Conservation (phyloP, 495 filamentous ascomycete genomes). For the Aspergillus taichungensis region DNA sequence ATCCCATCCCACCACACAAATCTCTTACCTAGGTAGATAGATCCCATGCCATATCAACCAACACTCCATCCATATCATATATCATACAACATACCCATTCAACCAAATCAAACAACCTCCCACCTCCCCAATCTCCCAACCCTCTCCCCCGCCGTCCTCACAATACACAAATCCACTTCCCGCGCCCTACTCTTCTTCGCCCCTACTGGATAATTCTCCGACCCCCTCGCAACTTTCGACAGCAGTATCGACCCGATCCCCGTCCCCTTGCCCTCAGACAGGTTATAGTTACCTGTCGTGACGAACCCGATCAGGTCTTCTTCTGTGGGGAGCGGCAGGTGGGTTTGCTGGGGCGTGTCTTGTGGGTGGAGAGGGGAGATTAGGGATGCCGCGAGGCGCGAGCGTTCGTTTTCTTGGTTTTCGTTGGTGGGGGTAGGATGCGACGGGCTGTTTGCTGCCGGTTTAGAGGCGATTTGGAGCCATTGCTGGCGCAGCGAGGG, state of each 20-base stretch:
- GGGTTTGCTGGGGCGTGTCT: slow-evolving; percentile 32
- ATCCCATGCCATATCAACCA: no score
- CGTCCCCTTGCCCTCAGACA: slow-evolving; percentile 66
- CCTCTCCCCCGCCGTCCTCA: slow-evolving; percentile 67
- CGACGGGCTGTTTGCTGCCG: slow-evolving; percentile 9
- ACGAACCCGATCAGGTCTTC: slow-evolving; percentile 86
- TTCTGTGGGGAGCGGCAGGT: slow-evolving; percentile 60
- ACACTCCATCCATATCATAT: slow-evolving; percentile 6
- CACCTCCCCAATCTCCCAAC: slow-evolving; percentile 73
- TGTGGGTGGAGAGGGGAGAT: slow-evolving; percentile 15
- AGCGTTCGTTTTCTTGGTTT: slow-evolving; percentile 31
- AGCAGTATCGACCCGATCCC: slow-evolving; percentile 67
- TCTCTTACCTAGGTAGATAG: no score
- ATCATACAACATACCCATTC: neutral
- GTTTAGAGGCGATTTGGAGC: slow-evolving; percentile 30
- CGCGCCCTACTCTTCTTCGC: slow-evolving; percentile 16
- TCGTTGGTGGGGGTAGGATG: slow-evolving; percentile 2
- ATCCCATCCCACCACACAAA: no score
- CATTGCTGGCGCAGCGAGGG: slow-evolving; percentile 42
- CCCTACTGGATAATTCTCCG: slow-evolving; percentile 1
- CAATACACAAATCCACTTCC: slow-evolving; percentile 57
- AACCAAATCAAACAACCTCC: slow-evolving; percentile 51
- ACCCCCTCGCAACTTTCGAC: slow-evolving; percentile 36
- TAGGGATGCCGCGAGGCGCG: slow-evolving; percentile 47
- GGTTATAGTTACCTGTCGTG: slow-evolving; percentile 75